Evolutionary conservation across 108 stramenopile species (phyloP).

Genomic region (Pseudonitzschia pungens): DNA sequence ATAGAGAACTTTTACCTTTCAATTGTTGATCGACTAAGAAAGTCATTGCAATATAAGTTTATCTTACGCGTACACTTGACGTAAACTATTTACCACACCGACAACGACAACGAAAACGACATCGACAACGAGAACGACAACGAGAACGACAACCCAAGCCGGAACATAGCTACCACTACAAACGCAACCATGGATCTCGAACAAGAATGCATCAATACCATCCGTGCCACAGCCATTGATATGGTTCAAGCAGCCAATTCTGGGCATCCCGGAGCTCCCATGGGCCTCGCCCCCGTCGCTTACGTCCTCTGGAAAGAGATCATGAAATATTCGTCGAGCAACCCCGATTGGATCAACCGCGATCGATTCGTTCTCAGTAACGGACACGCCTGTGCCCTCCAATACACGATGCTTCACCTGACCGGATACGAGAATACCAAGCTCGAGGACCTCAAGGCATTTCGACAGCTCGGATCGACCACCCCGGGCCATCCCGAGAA

Average conservation of each 20-base stretch:
- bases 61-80: too few species aligned
- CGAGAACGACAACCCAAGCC: not conserved
- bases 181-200: constrained; percentile 58
- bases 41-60: too few species aligned
- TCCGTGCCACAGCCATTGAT: constrained; percentile 92
- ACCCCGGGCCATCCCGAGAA: constrained; percentile 98
- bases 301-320: constrained; percentile 85
- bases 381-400: constrained; percentile 97
- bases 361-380: constrained; percentile 98
- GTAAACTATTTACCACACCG: too few species aligned
- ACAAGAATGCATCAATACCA: constrained; percentile 90
- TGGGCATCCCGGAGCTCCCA: constrained; percentile 98
- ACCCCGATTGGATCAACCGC: constrained; percentile 90
- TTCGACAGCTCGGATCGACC: constrained; percentile 85
- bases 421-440: constrained; percentile 86
- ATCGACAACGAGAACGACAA: too few species aligned
- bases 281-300: constrained; percentile 99
- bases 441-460: constrained; percentile 72
- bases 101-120: too few species aligned
- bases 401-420: constrained; percentile 97
- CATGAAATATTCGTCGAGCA: constrained; percentile 82
- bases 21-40: too few species aligned
- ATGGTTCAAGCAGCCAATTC: constrained; percentile 92
- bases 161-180: not conserved
- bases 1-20: too few species aligned